These are phyloP conservation scores for Fusarium albosuccineum DNA, from an alignment of 2,329 filamentous ascomycete genomes.

Conservation along the genomic window DNA sequence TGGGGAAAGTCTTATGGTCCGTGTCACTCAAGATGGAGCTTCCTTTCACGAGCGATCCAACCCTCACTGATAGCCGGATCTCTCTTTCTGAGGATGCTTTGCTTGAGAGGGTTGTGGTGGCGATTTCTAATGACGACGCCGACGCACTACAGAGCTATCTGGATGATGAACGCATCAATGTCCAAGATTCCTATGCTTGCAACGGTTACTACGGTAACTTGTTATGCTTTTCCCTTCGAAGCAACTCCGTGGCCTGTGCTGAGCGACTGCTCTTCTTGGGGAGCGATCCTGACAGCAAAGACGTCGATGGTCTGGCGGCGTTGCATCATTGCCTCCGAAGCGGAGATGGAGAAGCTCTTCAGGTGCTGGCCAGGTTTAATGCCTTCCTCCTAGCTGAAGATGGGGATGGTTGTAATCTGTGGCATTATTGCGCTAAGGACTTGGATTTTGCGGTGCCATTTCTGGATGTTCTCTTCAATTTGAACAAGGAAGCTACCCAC, in stretches of 20 bases:
- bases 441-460: neutral
- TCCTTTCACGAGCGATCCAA: neutral
- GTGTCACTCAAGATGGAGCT: neutral
- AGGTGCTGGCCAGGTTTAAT: neutral
- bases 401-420: neutral
- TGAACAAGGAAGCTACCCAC: neutral
- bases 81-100: neutral
- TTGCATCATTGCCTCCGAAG: neutral
- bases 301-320: neutral
- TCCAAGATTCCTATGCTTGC: neutral
- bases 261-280: neutral
- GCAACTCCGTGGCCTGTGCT: neutral
- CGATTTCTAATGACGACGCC: neutral
- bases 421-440: neutral
- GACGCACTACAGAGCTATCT: neutral
- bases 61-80: neutral
- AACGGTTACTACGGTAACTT: neutral
- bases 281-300: neutral
- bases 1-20: neutral
- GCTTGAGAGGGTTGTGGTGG: neutral
- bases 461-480: neutral
- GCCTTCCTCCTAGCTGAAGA: neutral
- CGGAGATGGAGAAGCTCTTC: neutral
- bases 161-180: neutral
- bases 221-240: neutral